A percentile compares a stretch with the other conserved stretches of the same genome.
Evolutionary conservation across 371 early-diverging fungal genomes (phyloP).

Genomic region (Mucor circinelloides): DNA sequence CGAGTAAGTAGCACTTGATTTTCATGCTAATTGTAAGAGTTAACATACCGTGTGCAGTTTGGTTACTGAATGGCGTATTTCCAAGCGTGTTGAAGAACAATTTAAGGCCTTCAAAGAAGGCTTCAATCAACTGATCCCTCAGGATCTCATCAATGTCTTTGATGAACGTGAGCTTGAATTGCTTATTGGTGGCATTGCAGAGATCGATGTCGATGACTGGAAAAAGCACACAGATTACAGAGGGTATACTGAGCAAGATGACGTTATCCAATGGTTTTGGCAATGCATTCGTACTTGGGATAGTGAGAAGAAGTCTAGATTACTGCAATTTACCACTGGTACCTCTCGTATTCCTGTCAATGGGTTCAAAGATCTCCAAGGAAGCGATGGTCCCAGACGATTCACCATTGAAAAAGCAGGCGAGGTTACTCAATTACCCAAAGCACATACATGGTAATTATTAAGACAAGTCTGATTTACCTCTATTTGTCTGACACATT

Average conservation of each 20-base stretch:
- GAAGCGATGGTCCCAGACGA: constrained; percentile 94
- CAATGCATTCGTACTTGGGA: constrained; percentile 91
- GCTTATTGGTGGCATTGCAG: constrained; percentile 96
- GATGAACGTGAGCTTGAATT: constrained; percentile 98
- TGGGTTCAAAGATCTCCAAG: constrained; percentile 98
- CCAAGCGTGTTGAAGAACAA: constrained; percentile 92
- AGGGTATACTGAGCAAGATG: constrained; percentile 95
- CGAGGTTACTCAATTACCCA: constrained; percentile 84
- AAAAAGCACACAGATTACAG: constrained; percentile 99
- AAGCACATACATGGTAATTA: constrained; percentile 90
- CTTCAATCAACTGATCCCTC: constrained; percentile 95
- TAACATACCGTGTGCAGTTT: constrained; percentile 40
- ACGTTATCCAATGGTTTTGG: constrained; percentile 98
- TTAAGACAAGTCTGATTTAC: background rate
- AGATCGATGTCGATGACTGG: constrained; percentile 99
- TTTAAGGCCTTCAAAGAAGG: constrained; percentile 93
- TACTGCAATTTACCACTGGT: constrained; percentile 98
- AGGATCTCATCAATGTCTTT: constrained; percentile 92
- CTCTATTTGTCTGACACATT: background rate
- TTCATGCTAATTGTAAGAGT: background rate
- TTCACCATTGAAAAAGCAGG: constrained; percentile 97
- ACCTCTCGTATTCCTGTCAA: constrained; percentile 98
- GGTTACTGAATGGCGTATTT: constrained; percentile 85
- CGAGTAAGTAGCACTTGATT: constrained; percentile 29
- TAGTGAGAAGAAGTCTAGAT: constrained; percentile 90